phyloP scores from a whole-genome alignment of 441 rosid species.

The Aquilaria agallochum region DNA sequence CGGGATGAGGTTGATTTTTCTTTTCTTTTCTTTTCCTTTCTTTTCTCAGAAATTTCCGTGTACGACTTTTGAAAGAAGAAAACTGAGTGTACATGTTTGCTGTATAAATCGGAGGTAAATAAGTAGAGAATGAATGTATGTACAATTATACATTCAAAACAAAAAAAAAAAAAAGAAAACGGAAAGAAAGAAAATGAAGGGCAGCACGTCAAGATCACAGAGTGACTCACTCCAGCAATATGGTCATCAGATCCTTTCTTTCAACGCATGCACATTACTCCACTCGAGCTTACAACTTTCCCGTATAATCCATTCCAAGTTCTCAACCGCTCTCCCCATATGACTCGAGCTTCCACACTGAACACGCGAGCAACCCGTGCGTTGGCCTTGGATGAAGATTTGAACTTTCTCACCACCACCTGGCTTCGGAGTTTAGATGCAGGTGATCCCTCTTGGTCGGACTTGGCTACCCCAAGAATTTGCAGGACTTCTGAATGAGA shows the following conservation, averaged over 20 bases:
- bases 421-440: conserved; percentile 26
- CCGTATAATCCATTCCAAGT: conserved; percentile 11
- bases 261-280: conserved; percentile 27
- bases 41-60: too few species aligned
- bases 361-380: not conserved
- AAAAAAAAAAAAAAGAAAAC: too few species aligned
- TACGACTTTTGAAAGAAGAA: too few species aligned
- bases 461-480: conserved; percentile 17
- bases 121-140: not conserved
- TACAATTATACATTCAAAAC: not conserved
- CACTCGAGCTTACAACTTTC: conserved; percentile 20
- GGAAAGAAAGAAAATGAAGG: not conserved
- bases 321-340: conserved; percentile 29
- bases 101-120: too few species aligned
- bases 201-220: not conserved
- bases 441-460: conserved; percentile 29
- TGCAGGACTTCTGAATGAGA: conserved; percentile 24
- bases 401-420: conserved; percentile 19
- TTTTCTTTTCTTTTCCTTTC: too few species aligned
- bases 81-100: too few species aligned
- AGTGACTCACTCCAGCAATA: not conserved
- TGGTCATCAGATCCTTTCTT: not conserved
- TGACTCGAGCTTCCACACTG: conserved; percentile 15
- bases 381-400: conserved; percentile 11
- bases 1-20: too few species aligned